Evolutionary conservation across 1,284 basidiomycete genomes (phyloP), one percentile per base, ranked within the genome.

Genomic region (Entoloma clypeatum): DNA sequence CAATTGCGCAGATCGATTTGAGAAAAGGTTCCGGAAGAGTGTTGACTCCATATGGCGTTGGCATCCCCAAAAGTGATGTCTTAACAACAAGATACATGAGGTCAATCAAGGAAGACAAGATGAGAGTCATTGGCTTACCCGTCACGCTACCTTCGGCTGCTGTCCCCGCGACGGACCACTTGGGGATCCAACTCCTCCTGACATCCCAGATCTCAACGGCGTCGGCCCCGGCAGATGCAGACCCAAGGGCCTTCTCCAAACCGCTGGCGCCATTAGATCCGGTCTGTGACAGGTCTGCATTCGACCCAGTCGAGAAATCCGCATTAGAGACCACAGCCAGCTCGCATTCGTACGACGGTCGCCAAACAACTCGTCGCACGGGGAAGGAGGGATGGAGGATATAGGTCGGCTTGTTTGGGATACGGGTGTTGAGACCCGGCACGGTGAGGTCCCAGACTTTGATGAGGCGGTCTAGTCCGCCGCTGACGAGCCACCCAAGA

Each of bases 171-270:
- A 92, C 70, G 1, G 76, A 72, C 78, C 91, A 93, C 61, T 93
- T 93, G 4, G 86, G 80, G 32, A 93, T 72, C 71, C 86, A 86
- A 3, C 80, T 77, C 25, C 90, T 69, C 27, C 90, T 71, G 1
- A 90, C 87, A 57, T 94, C 91, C 91, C 91, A 94, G 13, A 93
- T 81, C 55, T 93, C 89, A 16, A 92, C 71, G 0, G 75, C 64
- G 54, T 86, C 81, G 1, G 76, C 75, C 4, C 59, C 65, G 36
- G 45, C 36, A 8, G 49, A 31, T 3, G 38, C 29, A 37, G 11
- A n/a, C 10, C 3, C 37, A 21, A 3, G 29, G 39, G 7, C 31
- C 36, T 14, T 47, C 41, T n/a, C 34, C 30, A 13, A 32, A 6
- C 28, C 38, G 19, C 39, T 35, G 30, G 19, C 31, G 19, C 30